Evolutionary conservation across 306 rosid species (phyloP).

Genomic region (Sesbania bispinosa): DNA sequence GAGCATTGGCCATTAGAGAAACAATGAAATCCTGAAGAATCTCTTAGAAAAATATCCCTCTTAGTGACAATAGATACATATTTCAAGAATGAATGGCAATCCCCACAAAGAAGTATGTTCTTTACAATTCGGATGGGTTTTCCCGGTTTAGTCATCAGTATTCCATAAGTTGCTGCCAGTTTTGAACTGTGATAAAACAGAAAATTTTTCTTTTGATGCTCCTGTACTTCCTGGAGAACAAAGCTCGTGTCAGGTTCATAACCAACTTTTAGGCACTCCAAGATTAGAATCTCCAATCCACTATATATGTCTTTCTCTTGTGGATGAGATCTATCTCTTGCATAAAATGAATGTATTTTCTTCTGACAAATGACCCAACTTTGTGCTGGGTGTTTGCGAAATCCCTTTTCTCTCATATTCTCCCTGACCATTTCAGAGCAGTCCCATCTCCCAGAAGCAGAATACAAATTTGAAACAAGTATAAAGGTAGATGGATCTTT

Average conservation of each 20-base stretch:
- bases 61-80: slow-evolving; percentile 58
- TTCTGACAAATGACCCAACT: slow-evolving; percentile 68
- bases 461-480: slow-evolving; percentile 80
- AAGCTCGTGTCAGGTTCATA: slow-evolving; percentile 76
- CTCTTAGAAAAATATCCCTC: slow-evolving; percentile 65
- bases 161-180: slow-evolving; percentile 72
- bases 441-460: slow-evolving; percentile 91
- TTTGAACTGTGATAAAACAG: slow-evolving; percentile 70
- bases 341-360: slow-evolving; percentile 72
- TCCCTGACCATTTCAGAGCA: slow-evolving; percentile 64
- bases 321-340: slow-evolving; percentile 76
- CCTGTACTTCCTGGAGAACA: slow-evolving; percentile 88
- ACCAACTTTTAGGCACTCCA: slow-evolving; percentile 77
- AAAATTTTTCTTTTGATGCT: slow-evolving; percentile 66
- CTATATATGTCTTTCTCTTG: slow-evolving; percentile 71
- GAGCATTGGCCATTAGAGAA: slow-evolving; percentile 78
- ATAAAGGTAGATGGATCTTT: slow-evolving; percentile 63
- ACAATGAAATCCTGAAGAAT: slow-evolving; percentile 82
- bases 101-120: slow-evolving; percentile 80
- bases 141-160: slow-evolving; percentile 59
- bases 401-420: slow-evolving; percentile 68
- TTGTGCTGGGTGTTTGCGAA: slow-evolving; percentile 69
- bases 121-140: slow-evolving; percentile 68
- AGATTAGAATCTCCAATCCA: slow-evolving; percentile 70
- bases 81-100: slow-evolving; percentile 80